Conservation (phyloP, 73 alveolate species). For the Tetrahymena thermophila region DNA sequence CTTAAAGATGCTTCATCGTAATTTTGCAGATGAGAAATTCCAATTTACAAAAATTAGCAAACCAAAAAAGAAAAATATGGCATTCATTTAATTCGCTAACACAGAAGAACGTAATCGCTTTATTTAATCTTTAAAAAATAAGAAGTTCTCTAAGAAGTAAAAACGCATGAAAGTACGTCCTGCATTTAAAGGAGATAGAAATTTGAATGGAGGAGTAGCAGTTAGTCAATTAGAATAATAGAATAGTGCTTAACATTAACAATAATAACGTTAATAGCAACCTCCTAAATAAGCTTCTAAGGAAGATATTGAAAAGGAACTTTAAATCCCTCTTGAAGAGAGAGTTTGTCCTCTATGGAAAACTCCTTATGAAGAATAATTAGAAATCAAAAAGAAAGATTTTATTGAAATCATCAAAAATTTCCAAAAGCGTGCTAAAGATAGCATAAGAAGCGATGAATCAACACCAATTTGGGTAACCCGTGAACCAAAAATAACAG, state of each 20-base stretch:
- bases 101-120: conserved; percentile 6
- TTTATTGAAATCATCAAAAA: conserved; percentile 10
- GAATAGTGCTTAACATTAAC: neutral
- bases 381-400: conserved; percentile 11
- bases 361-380: conserved; percentile 23
- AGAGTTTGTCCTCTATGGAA: conserved; percentile 18
- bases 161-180: conserved; percentile 14
- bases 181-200: conserved; percentile 23
- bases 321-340: conserved; percentile 11
- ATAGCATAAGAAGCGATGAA: conserved; percentile 7
- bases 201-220: conserved; percentile 14
- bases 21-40: conserved; percentile 28
- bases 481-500: conserved; percentile 9
- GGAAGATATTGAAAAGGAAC: conserved; percentile 13
- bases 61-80: conserved; percentile 39
- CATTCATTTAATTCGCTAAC: conserved; percentile 7
- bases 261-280: neutral
- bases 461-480: conserved; percentile 21
- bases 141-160: conserved; percentile 4
- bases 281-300: conserved; percentile 8
- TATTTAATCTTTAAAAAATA: neutral
- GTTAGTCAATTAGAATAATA: neutral
- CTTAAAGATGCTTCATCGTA: conserved; percentile 3
- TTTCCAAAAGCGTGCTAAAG: neutral
- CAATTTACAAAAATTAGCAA: conserved; percentile 7